Evolutionary conservation across 139 green algal species (phyloP).

Genomic region (Edaphochlamys debaryana): DNA sequence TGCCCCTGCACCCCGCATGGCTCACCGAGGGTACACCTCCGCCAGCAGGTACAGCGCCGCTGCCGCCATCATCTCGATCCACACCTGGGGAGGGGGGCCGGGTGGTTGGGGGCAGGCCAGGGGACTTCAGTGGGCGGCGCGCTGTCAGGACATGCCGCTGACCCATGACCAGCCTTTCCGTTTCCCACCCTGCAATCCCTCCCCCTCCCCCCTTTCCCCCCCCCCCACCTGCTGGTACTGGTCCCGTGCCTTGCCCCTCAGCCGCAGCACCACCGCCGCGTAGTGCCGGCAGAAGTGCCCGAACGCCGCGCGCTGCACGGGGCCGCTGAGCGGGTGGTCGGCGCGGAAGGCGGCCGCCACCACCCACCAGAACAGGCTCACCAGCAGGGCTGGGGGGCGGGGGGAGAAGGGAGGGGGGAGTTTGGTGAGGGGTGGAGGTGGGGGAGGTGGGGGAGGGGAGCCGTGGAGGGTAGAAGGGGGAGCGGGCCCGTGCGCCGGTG

Average conservation of each 20-base stretch:
- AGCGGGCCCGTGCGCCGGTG: too few species aligned
- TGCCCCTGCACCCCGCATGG: background rate
- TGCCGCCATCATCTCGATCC: conserved; percentile 40
- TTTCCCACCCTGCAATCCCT: background rate
- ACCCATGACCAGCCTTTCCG: too few species aligned
- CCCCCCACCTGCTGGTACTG: conserved; percentile 35
- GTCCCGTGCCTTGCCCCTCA: conserved; percentile 25
- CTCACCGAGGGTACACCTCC: conserved; percentile 28
- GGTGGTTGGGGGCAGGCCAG: too few species aligned
- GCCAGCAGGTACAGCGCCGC: conserved; percentile 36
- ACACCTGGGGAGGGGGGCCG: background rate
- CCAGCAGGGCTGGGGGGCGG: conserved; percentile 33
- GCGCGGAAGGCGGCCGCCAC: conserved; percentile 51
- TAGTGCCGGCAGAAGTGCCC: conserved; percentile 48
- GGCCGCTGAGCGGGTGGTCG: conserved; percentile 34
- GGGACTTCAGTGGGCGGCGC: too few species aligned
- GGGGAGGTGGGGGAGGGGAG: background rate
- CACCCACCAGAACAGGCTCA: conserved; percentile 57
- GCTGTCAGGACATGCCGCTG: too few species aligned
- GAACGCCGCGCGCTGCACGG: conserved; percentile 37
- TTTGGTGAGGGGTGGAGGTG: background rate
- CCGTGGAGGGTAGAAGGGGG: background rate
- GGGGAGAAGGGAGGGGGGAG: background rate
- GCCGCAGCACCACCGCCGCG: conserved; percentile 35
- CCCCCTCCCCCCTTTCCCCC: background rate